Evolutionary conservation across 495 filamentous ascomycete species (phyloP).

Genomic region (Annulohypoxylon nitens): DNA sequence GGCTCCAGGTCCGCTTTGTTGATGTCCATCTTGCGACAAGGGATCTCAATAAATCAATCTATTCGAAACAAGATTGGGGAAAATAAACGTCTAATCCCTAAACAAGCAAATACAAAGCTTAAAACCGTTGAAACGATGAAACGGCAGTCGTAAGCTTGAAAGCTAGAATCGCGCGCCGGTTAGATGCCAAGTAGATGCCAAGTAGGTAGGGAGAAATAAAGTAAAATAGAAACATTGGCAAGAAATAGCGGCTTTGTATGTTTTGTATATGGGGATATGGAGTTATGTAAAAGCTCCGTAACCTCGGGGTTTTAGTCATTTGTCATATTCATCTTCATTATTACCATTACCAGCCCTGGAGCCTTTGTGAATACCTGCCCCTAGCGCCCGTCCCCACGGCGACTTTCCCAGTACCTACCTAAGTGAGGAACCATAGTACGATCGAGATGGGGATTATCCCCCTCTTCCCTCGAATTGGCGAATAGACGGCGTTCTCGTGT

Average conservation of each 20-base stretch:
- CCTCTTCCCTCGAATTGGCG: not conserved
- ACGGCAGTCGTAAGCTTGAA: not conserved
- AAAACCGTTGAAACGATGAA: not conserved
- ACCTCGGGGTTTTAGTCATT: not conserved
- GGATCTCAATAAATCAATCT: not conserved
- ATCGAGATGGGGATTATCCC: not conserved
- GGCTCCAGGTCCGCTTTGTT: slow-evolving; percentile 31
- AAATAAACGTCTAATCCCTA: not conserved
- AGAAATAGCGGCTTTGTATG: not conserved
- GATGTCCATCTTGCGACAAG: slow-evolving; percentile 19
- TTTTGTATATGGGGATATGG: no score
- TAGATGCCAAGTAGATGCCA: slow-evolving; percentile 19
- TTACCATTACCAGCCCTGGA: not conserved
- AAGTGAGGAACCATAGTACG: not conserved
- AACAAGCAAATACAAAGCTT: not conserved
- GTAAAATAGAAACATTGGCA: slow-evolving; percentile 1
- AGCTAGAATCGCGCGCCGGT: not conserved
- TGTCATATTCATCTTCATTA: not conserved
- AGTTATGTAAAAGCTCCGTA: slow-evolving; percentile 4
- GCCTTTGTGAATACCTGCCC: not conserved
- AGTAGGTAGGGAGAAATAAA: not conserved
- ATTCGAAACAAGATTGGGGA: not conserved
- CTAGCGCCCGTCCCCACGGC: not conserved
- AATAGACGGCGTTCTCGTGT: not conserved
- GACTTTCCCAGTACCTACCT: not conserved